Evolutionary conservation across 129 eudicot genomes (phyloP), one percentile per base, ranked within the genome.

Genomic region (Pseudognaphalium luteoalbum): DNA sequence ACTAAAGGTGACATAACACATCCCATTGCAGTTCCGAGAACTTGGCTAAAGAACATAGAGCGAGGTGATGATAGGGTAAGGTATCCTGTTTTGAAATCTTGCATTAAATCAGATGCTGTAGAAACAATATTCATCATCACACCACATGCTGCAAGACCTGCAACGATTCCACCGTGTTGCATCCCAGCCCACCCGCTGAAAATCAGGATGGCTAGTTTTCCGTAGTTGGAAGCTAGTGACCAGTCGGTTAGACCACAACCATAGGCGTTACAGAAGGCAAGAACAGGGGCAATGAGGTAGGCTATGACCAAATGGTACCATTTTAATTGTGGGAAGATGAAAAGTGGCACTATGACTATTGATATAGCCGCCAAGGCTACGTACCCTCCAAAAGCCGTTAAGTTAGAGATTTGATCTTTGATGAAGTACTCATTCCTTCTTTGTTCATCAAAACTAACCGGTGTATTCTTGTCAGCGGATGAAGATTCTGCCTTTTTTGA

Each of bases 121-220:
- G 88, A 69, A 15, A 88, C 89, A 17, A 88, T 87, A 68, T 82
- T 88, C 93, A 88, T 86, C 89, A 91, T 85, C 66, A 91, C 89
- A 28, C 96, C 96, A 69, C 96, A 91, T 4, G 88, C 75, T 11
- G 91, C 96, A 8, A 91, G 88, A 3, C 96, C 96, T 4, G 96
- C 96, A 17, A 89, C 74, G 44, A 89, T 83, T 16, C 91, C 96
- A 6, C 96, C 96, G 34, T 85, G 66, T 2, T 66, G 81, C 2
- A 72, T 34, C 16, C 93, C 93, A 16, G 81, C 91, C 96, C 91
- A 84, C 0, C 85, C 71, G 19, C 91, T 82, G 60, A 91, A 71
- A 0, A 85, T 83, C 28, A 91, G 52, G 77, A 91, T 86, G 3
- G 89, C 88, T 0, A 91, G 68, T 59, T 88, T 91, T 7, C 91